These are phyloP conservation scores for Atkinsonella texensis DNA, from an alignment of 2,329 filamentous ascomycete species.

Conservation along the genomic window DNA sequence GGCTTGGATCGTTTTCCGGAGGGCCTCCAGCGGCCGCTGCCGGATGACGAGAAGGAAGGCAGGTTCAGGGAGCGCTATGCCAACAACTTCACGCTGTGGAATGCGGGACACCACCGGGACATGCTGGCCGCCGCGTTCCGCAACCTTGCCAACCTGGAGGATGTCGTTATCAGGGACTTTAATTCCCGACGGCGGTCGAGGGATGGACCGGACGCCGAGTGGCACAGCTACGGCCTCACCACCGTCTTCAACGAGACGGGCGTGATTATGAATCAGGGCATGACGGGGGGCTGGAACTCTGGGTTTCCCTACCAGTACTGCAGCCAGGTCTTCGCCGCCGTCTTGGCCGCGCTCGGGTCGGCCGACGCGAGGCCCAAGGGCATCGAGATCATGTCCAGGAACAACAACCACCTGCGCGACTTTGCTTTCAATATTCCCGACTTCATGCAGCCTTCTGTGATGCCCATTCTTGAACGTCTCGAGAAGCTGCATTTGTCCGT, in stretches of 20 bases:
- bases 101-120: conserved; percentile 34
- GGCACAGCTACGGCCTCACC: conserved; percentile 43
- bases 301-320: conserved; percentile 11
- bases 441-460: conserved; percentile 23
- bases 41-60: conserved; percentile 7
- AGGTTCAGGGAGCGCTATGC: conserved; percentile 11
- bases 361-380: conserved; percentile 24
- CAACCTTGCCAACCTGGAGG: conserved; percentile 41
- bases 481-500: conserved; percentile 28
- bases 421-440: conserved; percentile 34
- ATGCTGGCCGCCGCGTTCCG: conserved; percentile 46
- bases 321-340: conserved; percentile 25
- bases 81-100: conserved; percentile 19
- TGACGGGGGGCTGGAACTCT: conserved; percentile 5
- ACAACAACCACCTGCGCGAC: conserved; percentile 21
- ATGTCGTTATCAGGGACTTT: conserved; percentile 48
- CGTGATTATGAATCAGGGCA: conserved; percentile 7
- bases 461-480: conserved; percentile 31
- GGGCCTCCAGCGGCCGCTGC: conserved; percentile 2
- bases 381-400: conserved; percentile 36
- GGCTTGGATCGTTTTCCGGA: conserved; percentile 16
- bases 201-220: conserved; percentile 29
- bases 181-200: conserved; percentile 35
- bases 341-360: conserved; percentile 30
- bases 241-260: conserved; percentile 26